phyloP scores from a whole-genome alignment of 169 alveolate species.

The Plasmodium coatneyi region DNA sequence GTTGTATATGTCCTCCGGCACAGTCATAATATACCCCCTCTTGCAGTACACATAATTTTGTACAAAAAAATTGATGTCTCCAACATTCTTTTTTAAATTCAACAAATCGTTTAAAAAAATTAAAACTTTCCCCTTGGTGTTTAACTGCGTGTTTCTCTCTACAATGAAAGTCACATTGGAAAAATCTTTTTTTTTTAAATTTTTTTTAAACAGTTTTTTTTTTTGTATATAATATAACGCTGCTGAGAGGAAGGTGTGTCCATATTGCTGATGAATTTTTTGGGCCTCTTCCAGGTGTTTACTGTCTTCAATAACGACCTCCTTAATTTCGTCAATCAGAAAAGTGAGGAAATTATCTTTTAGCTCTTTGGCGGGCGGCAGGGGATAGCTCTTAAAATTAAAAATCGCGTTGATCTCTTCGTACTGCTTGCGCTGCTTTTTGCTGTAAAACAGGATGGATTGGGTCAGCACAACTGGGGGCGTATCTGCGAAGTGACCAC shows the following conservation, averaged over 20 bases:
- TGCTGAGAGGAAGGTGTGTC: slow-evolving; percentile 55
- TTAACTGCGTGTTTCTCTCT: slow-evolving; percentile 20
- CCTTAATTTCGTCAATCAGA: slow-evolving; percentile 42
- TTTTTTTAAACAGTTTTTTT: slow-evolving; percentile 43
- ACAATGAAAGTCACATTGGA: slow-evolving; percentile 54
- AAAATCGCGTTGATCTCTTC: slow-evolving; percentile 28
- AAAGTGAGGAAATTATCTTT: slow-evolving; percentile 45
- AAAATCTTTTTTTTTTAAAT: slow-evolving; percentile 11
- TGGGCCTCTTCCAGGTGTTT: slow-evolving; percentile 62
- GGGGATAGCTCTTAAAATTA: slow-evolving; percentile 19
- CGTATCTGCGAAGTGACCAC: background rate
- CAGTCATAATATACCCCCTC: slow-evolving; percentile 68
- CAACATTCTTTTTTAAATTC: slow-evolving; percentile 59
- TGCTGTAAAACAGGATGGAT: slow-evolving; percentile 65
- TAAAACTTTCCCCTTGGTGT: slow-evolving; percentile 25
- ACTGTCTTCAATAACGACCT: slow-evolving; percentile 27
- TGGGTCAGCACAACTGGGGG: background rate
- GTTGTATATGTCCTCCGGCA: slow-evolving; percentile 67
- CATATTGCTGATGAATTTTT: slow-evolving; percentile 55
- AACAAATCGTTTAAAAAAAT: slow-evolving; percentile 49
- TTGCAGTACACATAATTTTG: slow-evolving; percentile 70
- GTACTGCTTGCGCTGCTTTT: slow-evolving; percentile 29
- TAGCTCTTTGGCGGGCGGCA: slow-evolving; percentile 35
- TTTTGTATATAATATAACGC: slow-evolving; percentile 71
- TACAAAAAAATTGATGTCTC: slow-evolving; percentile 66